Evolutionary conservation across 768 basidiomycete species (phyloP).

Genomic region (Agrocybe pediades): DNA sequence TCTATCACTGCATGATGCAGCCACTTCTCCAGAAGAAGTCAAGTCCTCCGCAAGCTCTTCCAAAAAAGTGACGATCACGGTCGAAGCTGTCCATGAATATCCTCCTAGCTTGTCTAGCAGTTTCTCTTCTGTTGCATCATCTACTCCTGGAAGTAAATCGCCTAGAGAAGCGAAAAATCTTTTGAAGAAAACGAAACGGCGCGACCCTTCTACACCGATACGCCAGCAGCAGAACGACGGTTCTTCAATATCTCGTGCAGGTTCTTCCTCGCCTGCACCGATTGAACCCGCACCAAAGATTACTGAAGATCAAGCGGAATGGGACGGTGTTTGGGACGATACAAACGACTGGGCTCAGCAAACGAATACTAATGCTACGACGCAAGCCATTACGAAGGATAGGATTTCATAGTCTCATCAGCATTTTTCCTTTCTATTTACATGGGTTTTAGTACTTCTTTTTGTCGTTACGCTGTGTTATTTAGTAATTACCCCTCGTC

Average conservation of each 20-base stretch:
- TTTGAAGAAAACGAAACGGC: conserved; percentile 40
- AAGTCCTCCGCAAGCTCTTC: conserved; percentile 42
- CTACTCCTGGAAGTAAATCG: conserved; percentile 27
- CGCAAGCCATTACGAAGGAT: neutral
- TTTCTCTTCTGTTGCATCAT: conserved; percentile 37
- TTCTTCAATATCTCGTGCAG: neutral
- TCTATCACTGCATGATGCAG: conserved; percentile 21
- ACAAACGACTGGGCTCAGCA: conserved; percentile 53
- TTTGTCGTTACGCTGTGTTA: neutral
- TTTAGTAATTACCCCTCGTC: neutral
- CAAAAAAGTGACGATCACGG: conserved; percentile 16
- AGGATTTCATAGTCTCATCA: neutral
- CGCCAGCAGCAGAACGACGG: neutral
- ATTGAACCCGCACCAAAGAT: conserved; percentile 1
- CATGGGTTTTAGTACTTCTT: neutral
- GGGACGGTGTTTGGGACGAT: conserved; percentile 57
- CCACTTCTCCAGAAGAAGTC: conserved; percentile 35
- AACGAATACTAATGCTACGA: conserved; percentile 16
- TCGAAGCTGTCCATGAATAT: conserved; percentile 52
- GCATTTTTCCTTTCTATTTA: neutral
- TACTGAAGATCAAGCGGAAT: conserved; percentile 26
- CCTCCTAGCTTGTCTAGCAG: conserved; percentile 58
- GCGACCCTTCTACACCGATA: conserved; percentile 34
- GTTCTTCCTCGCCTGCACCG: conserved; percentile 11
- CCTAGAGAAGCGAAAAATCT: conserved; percentile 28